Percentiles rank a stretch among this genome's conserved stretches.
Evolutionary conservation across 805 yeast species (phyloP).

Genomic region (Pichia paraexigua): DNA sequence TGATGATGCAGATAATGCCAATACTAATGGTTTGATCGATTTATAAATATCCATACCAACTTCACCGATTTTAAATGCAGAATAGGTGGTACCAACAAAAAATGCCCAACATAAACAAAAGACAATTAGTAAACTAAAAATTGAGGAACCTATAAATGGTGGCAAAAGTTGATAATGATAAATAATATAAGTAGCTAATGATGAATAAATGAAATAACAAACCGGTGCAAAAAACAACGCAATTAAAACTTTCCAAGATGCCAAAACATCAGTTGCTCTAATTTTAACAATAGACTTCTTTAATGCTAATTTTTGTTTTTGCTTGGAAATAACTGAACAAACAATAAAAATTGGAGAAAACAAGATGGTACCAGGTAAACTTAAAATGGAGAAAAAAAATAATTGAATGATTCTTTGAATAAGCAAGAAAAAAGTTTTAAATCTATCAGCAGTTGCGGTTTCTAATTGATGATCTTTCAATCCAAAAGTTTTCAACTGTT

Average conservation of each 20-base stretch:
- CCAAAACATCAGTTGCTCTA: conserved; percentile 85
- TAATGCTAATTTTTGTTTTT: conserved; percentile 70
- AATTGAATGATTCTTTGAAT: conserved; percentile 51
- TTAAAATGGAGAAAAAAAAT: conserved; percentile 45
- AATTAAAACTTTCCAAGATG: conserved; percentile 91
- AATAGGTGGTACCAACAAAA: conserved; percentile 70
- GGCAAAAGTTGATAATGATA: conserved; percentile 16
- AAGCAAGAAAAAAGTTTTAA: conserved; percentile 44
- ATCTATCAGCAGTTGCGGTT: conserved; percentile 39
- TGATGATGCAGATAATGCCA: conserved; percentile 47
- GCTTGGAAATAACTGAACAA: conserved; percentile 60
- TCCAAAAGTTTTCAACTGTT: conserved; percentile 52
- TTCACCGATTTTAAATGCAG: conserved; percentile 86
- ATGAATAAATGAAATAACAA: conserved; percentile 71
- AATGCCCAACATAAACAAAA: conserved; percentile 48
- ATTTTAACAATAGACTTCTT: conserved; percentile 84
- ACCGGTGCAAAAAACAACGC: conserved; percentile 84
- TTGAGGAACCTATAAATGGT: background rate
- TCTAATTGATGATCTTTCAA: conserved; percentile 68
- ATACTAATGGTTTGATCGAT: conserved; percentile 68
- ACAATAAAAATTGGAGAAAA: conserved; percentile 83
- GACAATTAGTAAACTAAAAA: conserved; percentile 20
- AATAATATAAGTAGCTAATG: conserved; percentile 35
- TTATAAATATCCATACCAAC: conserved; percentile 87
- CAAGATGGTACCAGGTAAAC: conserved; percentile 80